Evolutionary conservation across 2,329 filamentous ascomycete species (phyloP).

Genomic region (Stachybotrys elegans): DNA sequence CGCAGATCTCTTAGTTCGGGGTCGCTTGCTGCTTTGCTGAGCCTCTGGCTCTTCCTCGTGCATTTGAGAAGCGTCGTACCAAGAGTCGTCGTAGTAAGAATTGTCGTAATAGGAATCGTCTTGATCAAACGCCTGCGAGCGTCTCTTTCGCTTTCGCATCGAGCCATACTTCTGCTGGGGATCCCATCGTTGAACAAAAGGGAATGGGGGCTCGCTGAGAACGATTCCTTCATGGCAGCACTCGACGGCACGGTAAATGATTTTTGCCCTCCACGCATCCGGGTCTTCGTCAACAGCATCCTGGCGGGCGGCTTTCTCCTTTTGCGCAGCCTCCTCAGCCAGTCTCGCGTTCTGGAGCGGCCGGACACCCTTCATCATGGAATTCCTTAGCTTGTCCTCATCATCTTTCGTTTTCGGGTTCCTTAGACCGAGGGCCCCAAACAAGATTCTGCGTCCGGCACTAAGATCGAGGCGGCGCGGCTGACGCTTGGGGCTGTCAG

Average conservation of each 20-base stretch:
- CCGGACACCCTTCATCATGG: constrained; percentile 51
- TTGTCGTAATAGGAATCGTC: constrained; percentile 18
- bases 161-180: constrained; percentile 53
- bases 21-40: constrained; percentile 25
- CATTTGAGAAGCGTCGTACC: constrained; percentile 20
- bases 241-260: constrained; percentile 75
- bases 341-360: constrained; percentile 32
- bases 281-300: constrained; percentile 34
- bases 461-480: constrained; percentile 38
- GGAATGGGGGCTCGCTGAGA: constrained; percentile 77
- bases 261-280: constrained; percentile 68
- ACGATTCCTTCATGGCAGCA: constrained; percentile 67
- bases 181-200: constrained; percentile 88
- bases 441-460: constrained; percentile 63
- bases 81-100: constrained; percentile 19
- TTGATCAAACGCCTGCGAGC: constrained; percentile 22
- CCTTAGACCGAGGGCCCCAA: constrained; percentile 66
- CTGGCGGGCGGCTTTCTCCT: constrained; percentile 5
- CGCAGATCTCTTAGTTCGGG: constrained; percentile 30
- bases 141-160: constrained; percentile 45
- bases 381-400: constrained; percentile 56
- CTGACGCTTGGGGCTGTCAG: constrained; percentile 6
- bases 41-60: constrained; percentile 33
- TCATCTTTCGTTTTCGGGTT: constrained; percentile 65
- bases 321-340: too few species aligned